Base-by-base conservation (phyloP, 225 moss, liverwort and hornwort genomes). In the Ulota crispa region DNA sequence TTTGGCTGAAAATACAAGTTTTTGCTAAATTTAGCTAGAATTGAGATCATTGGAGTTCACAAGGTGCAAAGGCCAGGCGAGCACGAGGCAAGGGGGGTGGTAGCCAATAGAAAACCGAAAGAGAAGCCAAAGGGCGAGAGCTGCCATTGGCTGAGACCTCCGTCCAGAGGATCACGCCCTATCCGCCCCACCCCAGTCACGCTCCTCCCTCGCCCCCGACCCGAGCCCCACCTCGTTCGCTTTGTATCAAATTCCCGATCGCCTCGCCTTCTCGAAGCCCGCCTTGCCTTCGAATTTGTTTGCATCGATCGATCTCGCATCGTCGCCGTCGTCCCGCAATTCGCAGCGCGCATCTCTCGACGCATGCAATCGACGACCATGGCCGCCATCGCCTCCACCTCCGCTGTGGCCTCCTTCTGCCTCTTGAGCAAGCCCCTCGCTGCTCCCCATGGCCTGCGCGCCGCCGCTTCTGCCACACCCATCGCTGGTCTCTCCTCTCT, bases 321-420 rank as follows among this genome's bases (percentile, higher is more conserved):
- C 18, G 50, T 50, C 16, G 50, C 12, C 18, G 50, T 50, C 16
- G 50, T 50, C 50, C 50, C 18, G 50, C 50, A 50, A 50, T 16
- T 45, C 45, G 50, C 50, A 50, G 50, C 18, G 50, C 50, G 50
- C 47, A 47, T 47, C 47, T 43, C 55, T 30, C 62, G 7, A 63
- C 7, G 28, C 18, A 62, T 7, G 62, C 20, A 16, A 62, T 65
- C 34, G 21, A 55, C 63, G 63, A 63, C 78, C 60, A 82, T 84
- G 84, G 84, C 84, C 13, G 84, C 87, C 19, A 31, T 84, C 55
- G 75, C 73, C 37, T 80, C 80, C n/a, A 81, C 83, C 45, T 55
- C 78, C 55, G 41, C 82, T 37, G 50, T 84, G 81, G 78, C 82
- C 20, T 57, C 87, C 3, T 56, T 78, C 11, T 70, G 75, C 65